Base-by-base conservation (phyloP, 176 grass and related monocot species). In the Juncus inflexus region DNA sequence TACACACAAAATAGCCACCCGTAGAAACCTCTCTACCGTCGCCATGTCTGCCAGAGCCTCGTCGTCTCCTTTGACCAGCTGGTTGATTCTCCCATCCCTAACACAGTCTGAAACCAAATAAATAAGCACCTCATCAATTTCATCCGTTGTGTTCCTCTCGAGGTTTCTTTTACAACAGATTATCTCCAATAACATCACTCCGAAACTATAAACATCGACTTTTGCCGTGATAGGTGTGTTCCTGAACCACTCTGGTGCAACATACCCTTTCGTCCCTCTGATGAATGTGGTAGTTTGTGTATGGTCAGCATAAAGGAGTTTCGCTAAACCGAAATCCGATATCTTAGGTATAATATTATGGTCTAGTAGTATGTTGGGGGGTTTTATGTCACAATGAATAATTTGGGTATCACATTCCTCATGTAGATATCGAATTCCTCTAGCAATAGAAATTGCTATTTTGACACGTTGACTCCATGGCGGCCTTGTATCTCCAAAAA, bases 361-460 rank as follows among this genome's bases (percentile, higher is more conserved):
- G 9, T 76, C 69, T 0, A 76, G 54, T 67, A 89, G 69, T 14
- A 89, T 74, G 49, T 81, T 80, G 16, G 75, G 72, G 65, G 82
- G 58, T 60, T 85, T 80, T 60, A 85, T 76, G 14, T 85, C 82
- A 35, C 83, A 77, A 14, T 85, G 83, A 47, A 76, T 73, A 55
- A 81, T 84, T n/a, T 83, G 61, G 12, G 45, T 77, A 58, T 52
- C 74, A 39, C 77, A 84, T 16, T 69, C 67, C 13, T 84, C 65
- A 7, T 84, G 81, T 37, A 81, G 50, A 53, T 83, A 74, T 4
- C 66, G 54, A 42, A 79, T 12, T 11, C 79, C 77, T 41, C 62
- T 65, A 73, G 72, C 71, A 7, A 80, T 73, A 5, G 43, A 77
- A 28, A 66, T 8, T 16, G 58, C 70, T 64, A 83, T 71, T 43